Base-by-base conservation (phyloP, 306 rosid genomes). In the Hippophae gyantsensis region DNA sequence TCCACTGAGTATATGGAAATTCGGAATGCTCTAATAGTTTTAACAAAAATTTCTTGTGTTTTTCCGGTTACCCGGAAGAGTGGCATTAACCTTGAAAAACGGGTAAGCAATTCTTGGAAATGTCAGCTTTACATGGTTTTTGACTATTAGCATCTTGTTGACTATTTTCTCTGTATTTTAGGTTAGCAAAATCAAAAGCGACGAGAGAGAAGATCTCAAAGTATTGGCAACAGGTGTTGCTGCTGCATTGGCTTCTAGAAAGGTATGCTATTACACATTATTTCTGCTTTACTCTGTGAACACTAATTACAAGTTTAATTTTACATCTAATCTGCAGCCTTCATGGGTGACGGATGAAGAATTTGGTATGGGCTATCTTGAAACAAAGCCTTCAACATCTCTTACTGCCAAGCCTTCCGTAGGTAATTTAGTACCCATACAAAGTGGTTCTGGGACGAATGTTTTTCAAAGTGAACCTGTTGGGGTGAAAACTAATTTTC, bases 1-100 rank as follows among this genome's bases (percentile, higher is more conserved):
- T 92, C 99, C 60, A 56, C 79, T 0, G 99, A 92, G 93, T 92
- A 88, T 80, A 88, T 92, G 99, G 99, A 92, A 73, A 92, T 92
- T 73, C 84, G 99, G 74, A 92, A 92, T 66, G 76, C 99, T 60
- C 97, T 92, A 54, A 92, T 92, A 71, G 69, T 92, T 82, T 74
- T 92, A 84, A 82, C 99, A 51, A 92, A 79, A 73, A 92, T 92
- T 62, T 86, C 99, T 46, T 42, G 89, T 54, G 99, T 83, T 84
- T 92, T 92, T 76, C 99, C 99, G 26, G 99, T 88, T 63, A 92
- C 99, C 25, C 77, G 88, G 73, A 92, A 88, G 78, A 88, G 90
- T 77, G 99, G 95, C 61, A 80, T 92, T 58, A 84, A 85, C 75
- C 99, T 92, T 67, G 99, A 92, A 69, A 92, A 82, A 76, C 90